Percentiles rank a stretch among this genome's conserved stretches.
These are phyloP conservation scores for Nemania bipapillata DNA, from an alignment of 2,329 filamentous ascomycete genomes.

Conservation along the genomic window DNA sequence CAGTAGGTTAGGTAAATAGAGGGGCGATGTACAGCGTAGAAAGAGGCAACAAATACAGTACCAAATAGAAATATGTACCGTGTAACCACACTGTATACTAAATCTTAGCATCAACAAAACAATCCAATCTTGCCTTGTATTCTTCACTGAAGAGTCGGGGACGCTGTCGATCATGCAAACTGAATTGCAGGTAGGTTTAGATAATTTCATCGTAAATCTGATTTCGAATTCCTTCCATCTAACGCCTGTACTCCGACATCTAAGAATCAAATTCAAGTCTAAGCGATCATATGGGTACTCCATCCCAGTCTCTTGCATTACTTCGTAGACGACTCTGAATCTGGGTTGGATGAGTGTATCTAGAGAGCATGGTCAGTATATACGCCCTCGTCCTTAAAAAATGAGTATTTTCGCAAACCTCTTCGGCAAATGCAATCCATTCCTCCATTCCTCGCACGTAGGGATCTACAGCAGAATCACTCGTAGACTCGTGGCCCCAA, in stretches of 20 bases:
- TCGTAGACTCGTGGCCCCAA: conserved; percentile 82
- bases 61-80: not conserved
- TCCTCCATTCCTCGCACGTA: conserved; percentile 81
- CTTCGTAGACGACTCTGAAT: conserved; percentile 25
- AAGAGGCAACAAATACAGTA: not conserved
- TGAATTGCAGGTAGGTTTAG: not conserved
- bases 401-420: conserved; percentile 56
- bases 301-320: conserved; percentile 7
- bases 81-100: not conserved
- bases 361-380: conserved; percentile 39
- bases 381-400: not conserved
- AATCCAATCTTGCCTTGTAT: not conserved
- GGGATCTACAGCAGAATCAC: conserved; percentile 70
- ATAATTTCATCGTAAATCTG: not conserved
- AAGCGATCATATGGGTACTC: not conserved
- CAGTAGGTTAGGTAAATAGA: conserved; percentile 3
- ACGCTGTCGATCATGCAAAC: not conserved
- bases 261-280: not conserved
- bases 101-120: not conserved
- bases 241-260: conserved; percentile 14
- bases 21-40: conserved; percentile 17
- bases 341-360: conserved; percentile 52
- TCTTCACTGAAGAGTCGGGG: not conserved
- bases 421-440: conserved; percentile 79
- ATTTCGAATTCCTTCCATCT: not conserved